Evolutionary conservation across 441 rosid species (phyloP).

Genomic region (Jatropha podagrica): DNA sequence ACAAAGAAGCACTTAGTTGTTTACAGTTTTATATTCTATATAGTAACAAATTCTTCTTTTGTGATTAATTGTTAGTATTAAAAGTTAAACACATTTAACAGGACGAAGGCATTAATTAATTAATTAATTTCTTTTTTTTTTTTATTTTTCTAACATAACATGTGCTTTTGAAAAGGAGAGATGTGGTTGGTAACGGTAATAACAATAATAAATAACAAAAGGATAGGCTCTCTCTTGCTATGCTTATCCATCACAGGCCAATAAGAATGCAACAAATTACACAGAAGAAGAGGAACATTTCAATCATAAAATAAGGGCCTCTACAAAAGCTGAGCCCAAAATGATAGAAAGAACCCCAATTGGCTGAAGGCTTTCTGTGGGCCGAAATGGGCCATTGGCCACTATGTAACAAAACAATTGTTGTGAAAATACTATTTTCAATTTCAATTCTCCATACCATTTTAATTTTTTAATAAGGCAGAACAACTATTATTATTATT

Average conservation of each 20-base stretch:
- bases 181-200: background rate
- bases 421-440: too few relatives aligned
- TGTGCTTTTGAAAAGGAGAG: background rate
- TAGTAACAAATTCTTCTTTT: too few relatives aligned
- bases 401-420: background rate
- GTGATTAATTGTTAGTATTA: too few relatives aligned
- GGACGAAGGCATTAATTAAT: background rate
- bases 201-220: background rate
- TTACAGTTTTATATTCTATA: too few relatives aligned
- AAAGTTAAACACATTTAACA: background rate
- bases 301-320: background rate
- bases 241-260: conserved; percentile 1
- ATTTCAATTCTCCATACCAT: too few relatives aligned
- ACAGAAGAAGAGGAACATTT: background rate
- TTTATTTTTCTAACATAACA: too few relatives aligned
- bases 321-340: background rate
- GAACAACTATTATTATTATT: too few relatives aligned
- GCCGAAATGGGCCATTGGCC: background rate
- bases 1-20: too few relatives aligned
- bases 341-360: background rate
- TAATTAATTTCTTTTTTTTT: too few relatives aligned
- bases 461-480: too few relatives aligned
- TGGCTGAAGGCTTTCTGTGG: background rate
- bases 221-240: background rate
- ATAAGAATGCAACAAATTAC: background rate